Conservation (phyloP, 2,329 filamentous ascomycete genomes). For the Tolypocladium ovalisporum region DNA sequence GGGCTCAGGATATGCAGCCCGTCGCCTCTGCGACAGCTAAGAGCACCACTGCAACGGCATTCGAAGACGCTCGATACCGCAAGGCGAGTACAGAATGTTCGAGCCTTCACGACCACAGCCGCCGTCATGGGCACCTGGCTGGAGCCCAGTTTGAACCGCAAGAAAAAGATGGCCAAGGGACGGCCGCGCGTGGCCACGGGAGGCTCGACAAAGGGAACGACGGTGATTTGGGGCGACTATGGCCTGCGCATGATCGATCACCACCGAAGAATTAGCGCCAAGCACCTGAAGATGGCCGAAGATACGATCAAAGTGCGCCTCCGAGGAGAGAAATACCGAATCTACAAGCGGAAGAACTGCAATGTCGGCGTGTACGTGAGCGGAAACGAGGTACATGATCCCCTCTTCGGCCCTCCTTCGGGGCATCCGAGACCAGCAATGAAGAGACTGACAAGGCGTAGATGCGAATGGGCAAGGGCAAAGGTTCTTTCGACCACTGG, state of each 20-base stretch:
- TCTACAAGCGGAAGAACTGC: slow-evolving; percentile 85
- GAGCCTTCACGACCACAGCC: slow-evolving; percentile 64
- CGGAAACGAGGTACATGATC: slow-evolving; percentile 68
- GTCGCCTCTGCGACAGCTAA: slow-evolving; percentile 27
- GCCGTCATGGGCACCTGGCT: slow-evolving; percentile 62
- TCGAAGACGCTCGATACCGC: slow-evolving; percentile 16
- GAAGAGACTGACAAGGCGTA: slow-evolving; percentile 15
- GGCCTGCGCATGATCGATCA: slow-evolving; percentile 90
- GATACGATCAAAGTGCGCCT: slow-evolving; percentile 85
- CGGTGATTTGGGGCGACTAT: slow-evolving; percentile 92
- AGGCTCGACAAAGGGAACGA: slow-evolving; percentile 84
- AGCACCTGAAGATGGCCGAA: slow-evolving; percentile 80
- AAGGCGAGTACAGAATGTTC: slow-evolving; percentile 33
- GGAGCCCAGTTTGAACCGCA: slow-evolving; percentile 62
- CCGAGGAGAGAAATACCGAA: slow-evolving; percentile 79
- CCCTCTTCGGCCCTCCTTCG: background rate
- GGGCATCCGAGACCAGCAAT: background rate
- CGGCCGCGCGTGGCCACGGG: slow-evolving; percentile 80
- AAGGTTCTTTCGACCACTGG: slow-evolving; percentile 96
- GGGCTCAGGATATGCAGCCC: slow-evolving; percentile 33
- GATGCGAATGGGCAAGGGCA: slow-evolving; percentile 98
- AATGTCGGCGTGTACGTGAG: slow-evolving; percentile 93
- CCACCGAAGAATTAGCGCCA: slow-evolving; percentile 78
- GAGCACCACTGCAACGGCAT: slow-evolving; percentile 18
- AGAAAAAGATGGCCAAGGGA: slow-evolving; percentile 86